Evolutionary conservation across 2,329 filamentous ascomycete species (phyloP), one percentile per base, ranked within the genome.

Genomic region (Microdochium bolleyi): DNA sequence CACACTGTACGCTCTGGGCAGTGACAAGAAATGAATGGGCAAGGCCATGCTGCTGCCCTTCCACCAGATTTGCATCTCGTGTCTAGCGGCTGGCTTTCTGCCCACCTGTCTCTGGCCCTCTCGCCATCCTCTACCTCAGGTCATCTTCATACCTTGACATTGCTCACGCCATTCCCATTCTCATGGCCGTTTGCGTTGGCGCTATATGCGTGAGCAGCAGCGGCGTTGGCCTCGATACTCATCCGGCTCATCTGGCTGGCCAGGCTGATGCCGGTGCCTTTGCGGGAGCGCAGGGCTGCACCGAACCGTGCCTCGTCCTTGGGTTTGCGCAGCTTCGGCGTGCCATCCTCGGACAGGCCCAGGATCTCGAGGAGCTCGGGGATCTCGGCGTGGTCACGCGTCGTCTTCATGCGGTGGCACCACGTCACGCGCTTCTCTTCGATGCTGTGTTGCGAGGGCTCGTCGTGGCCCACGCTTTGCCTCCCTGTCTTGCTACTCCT

Each of bases 371-470:
- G 80, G 52, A 91, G 61, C 65, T 85, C 84, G 0, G 77, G 75
- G 1, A 92, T 74, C 72, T 91, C 88, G 1, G 80, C 79, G 64
- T 95, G 89, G 59, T 92, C 89, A 49, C 89, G 73, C 13, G 88
- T 92, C 53, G 82, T 88, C 63, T 76, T 76, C 89, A 95, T 95
- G 25, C 88, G 77, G 69, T 92, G 88, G 61, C 86, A 91, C 89
- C 89, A 95, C 1, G 81, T 84, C 25, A 89, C 78, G 52, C 72
- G 73, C 69, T 87, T 87, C 61, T 80, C 73, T 61, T 80, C 64
- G 14, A 65, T 60, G 44, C 57, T 57, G 50, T 61, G 61, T 54
- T 70, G 13, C 10, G 41, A 46, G 5, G 27, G 70, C 19, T 67
- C 64, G 52, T 65, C 56, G 25, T 51, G 50, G 21, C 51, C 53